A percentile compares a stretch with the other conserved stretches of the same genome.
phyloP scores from a whole-genome alignment of 305 asterid species.

The Striga hermonthica region DNA sequence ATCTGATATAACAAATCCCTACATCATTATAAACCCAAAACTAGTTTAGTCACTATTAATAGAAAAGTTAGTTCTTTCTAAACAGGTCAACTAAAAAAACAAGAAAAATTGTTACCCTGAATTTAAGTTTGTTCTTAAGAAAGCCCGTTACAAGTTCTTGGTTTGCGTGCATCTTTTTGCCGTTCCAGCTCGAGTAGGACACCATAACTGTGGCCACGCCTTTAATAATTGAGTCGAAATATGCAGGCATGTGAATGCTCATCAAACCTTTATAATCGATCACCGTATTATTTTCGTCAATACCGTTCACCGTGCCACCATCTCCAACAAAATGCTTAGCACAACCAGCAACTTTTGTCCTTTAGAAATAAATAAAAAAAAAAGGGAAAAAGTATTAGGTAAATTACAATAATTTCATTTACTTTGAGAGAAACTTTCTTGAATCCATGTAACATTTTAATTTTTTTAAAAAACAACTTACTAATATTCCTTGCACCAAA shows the following conservation, averaged over 20 bases:
- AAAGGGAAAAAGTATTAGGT: background rate
- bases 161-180: background rate
- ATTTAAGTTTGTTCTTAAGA: background rate
- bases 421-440: too few relatives aligned
- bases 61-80: background rate
- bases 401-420: too few relatives aligned
- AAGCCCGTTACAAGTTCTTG: background rate
- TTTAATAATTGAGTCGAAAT: background rate
- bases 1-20: slow-evolving; percentile 2
- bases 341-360: background rate
- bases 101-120: background rate
- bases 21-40: background rate
- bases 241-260: slow-evolving; percentile 6
- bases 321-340: slow-evolving; percentile 3
- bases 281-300: background rate
- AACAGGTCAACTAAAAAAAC: background rate
- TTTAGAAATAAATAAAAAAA: background rate
- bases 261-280: background rate
- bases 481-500: too few relatives aligned
- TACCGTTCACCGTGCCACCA: background rate
- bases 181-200: slow-evolving; percentile 4
- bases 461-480: too few relatives aligned
- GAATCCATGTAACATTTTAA: too few relatives aligned
- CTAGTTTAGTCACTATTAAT: background rate
- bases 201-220: background rate